phyloP scores from a whole-genome alignment of 2,329 filamentous ascomycete genomes.

The Penicillium sp. region DNA sequence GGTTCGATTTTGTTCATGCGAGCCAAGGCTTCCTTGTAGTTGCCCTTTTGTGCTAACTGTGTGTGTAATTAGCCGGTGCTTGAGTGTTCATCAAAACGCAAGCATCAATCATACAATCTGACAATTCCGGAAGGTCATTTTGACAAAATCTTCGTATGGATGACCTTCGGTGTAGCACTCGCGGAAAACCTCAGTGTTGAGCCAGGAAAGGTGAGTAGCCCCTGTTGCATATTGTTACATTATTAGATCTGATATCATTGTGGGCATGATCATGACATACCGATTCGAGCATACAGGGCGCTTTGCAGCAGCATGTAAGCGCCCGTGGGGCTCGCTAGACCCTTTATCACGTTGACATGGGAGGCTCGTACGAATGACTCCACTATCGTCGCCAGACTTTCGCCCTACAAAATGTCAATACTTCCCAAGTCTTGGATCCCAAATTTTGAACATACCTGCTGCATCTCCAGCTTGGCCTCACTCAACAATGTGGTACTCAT shows the following conservation, averaged over 20 bases:
- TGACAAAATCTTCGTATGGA: slow-evolving; percentile 71
- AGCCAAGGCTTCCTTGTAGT: slow-evolving; percentile 62
- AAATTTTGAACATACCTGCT: slow-evolving; percentile 56
- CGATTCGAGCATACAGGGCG: slow-evolving; percentile 70
- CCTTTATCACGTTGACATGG: slow-evolving; percentile 71
- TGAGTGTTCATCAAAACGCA: too few relatives aligned
- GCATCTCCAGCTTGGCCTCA: slow-evolving; percentile 74
- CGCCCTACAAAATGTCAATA: slow-evolving; percentile 43
- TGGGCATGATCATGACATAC: slow-evolving; percentile 37
- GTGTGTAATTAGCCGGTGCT: slow-evolving; percentile 1
- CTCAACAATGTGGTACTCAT: slow-evolving; percentile 77
- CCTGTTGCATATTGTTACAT: slow-evolving; percentile 38
- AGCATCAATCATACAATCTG: slow-evolving; percentile 45
- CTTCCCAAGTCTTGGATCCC: background rate
- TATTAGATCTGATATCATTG: slow-evolving; percentile 6
- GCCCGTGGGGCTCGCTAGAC: slow-evolving; percentile 66
- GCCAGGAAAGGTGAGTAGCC: slow-evolving; percentile 50
- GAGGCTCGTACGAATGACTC: slow-evolving; percentile 78
- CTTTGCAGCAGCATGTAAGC: slow-evolving; percentile 67
- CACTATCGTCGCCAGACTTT: slow-evolving; percentile 56
- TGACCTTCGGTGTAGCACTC: slow-evolving; percentile 61
- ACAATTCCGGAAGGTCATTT: slow-evolving; percentile 65
- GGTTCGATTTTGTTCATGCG: slow-evolving; percentile 56
- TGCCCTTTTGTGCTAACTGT: slow-evolving; percentile 58
- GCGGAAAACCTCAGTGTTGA: slow-evolving; percentile 65